Evolutionary conservation across 2,329 filamentous ascomycete species (phyloP), one percentile per base, ranked within the genome.

Genomic region (Colletotrichum tropicicola): DNA sequence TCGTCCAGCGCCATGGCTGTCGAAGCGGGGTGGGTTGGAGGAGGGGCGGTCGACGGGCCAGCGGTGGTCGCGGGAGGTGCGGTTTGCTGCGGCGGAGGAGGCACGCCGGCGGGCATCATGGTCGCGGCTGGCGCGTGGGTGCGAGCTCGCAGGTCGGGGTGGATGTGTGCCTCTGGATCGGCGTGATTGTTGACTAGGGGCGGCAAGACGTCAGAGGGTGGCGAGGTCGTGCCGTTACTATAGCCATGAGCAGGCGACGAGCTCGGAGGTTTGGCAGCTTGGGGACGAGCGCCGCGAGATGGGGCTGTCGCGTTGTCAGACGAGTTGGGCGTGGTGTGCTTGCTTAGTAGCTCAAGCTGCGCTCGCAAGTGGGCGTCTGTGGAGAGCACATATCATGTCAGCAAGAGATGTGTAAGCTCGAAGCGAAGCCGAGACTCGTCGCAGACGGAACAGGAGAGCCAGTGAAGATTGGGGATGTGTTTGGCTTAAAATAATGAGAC

Each of bases 151-250:
- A 85, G 75, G 57, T 84, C 81, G 19, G 83, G 83, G 64, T 85
- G 82, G 52, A 85, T 84, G 66, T 81, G 80, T 65, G 80, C 72
- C 69, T 85, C 82, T 68, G 74, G 73, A 66, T 81, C 79, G 65
- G 75, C 56, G 68, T 79, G 55, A 35, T 51, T 77, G 66, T 71
- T 58, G 68, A 72, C 68, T 68, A 78, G 62, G 66, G 73, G 71
- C 68, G 75, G 76, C 63, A 73, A 68, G 64, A 71, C 73, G 72
- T 77, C 77, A 71, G 61, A 74, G 70, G 59, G 74, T 72, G 51
- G 75, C 70, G 61, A 79, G 69, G 60, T 79, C 77, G 66, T 63
- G 60, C 67, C 65, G 65, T 68, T 68, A 48, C 78, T 79, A 75
- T 83, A 84, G 73, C 81, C 82, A 82, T 84, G 83, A 71, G 77